Base-by-base conservation (phyloP, 768 basidiomycete species). In the Rhizopogon vinicolor region DNA sequence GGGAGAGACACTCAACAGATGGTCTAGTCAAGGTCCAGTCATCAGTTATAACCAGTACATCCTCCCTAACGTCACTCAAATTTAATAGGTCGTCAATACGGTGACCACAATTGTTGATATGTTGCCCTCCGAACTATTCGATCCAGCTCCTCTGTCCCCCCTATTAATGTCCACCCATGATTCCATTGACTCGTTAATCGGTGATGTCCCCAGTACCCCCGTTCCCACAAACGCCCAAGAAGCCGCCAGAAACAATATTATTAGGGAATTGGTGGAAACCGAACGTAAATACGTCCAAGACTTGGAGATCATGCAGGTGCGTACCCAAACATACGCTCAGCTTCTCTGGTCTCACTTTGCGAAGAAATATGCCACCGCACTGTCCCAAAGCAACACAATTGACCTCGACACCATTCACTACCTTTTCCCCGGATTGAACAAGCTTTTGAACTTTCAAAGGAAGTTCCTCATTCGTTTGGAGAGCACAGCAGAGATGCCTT, bases 221-320 rank as follows among this genome's bases (percentile, higher is more conserved):
- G 66, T 80, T 29, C 67, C 82, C 19, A 73, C 78, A 16, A 82
- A 77, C 63, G 82, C 83, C 18, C 81, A 82, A 54, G 86, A 90
- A 58, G 75, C 80, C 1, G 85, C 85, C 19, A 78, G 90, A 52
- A 84, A 84, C 68, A 88, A 89, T 60, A 88, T 89, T 58, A 81
- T 94, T 57, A 81, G 82, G 65, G 97, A 99, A 72, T 84, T 98
- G 62, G 83, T 98, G 46, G 90, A 92, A 70, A 98, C 93, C 0
- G 97, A 99, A 71, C 86, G 92, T 62, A 93, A 93, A 74, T 98
- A 93, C 69, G 96, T 98, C 5, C 89, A 92, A 71, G 97, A 98
- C 73, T 77, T 99, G 60, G 94, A 97, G 70, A 86, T 93, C 65
- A 90, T 98, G 80, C 94, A 96, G 83, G 94, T 93, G 61, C 65